phyloP scores from a whole-genome alignment of 1,139 yeast genomes.

The Eremothecium sinecaudum region DNA sequence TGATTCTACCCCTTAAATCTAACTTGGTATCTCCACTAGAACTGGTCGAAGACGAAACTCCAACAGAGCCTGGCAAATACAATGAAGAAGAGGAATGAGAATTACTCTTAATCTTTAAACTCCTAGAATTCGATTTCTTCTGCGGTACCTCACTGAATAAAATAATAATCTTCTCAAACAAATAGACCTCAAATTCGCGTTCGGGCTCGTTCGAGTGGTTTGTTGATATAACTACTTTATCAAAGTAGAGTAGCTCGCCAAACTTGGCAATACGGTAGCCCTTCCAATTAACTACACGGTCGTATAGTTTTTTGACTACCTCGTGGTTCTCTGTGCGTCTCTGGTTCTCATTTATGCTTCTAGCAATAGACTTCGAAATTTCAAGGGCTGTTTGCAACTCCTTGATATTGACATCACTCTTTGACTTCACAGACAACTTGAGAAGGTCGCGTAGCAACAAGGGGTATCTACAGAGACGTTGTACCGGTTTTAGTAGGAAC shows the following conservation, averaged over 20 bases:
- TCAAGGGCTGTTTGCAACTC: slow-evolving; percentile 65
- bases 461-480: slow-evolving; percentile 89
- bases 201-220: slow-evolving; percentile 50
- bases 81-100: slow-evolving; percentile 22
- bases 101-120: slow-evolving; percentile 26
- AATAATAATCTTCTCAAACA: slow-evolving; percentile 79
- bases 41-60: slow-evolving; percentile 5
- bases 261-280: slow-evolving; percentile 79
- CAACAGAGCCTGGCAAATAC: slow-evolving; percentile 17
- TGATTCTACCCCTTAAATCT: slow-evolving; percentile 61
- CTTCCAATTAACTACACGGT: slow-evolving; percentile 81
- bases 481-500: slow-evolving; percentile 86
- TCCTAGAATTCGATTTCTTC: slow-evolving; percentile 30
- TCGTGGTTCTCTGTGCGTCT: slow-evolving; percentile 82
- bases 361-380: slow-evolving; percentile 67
- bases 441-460: slow-evolving; percentile 65
- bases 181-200: slow-evolving; percentile 79
- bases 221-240: slow-evolving; percentile 57
- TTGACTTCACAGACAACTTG: slow-evolving; percentile 40
- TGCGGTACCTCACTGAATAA: slow-evolving; percentile 53
- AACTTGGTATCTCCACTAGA: slow-evolving; percentile 29
- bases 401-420: slow-evolving; percentile 41
- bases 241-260: slow-evolving; percentile 77
- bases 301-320: slow-evolving; percentile 55
- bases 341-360: slow-evolving; percentile 86